These are phyloP conservation scores for Mallotus repandus DNA, from an alignment of 441 rosid species.

Conservation along the genomic window DNA sequence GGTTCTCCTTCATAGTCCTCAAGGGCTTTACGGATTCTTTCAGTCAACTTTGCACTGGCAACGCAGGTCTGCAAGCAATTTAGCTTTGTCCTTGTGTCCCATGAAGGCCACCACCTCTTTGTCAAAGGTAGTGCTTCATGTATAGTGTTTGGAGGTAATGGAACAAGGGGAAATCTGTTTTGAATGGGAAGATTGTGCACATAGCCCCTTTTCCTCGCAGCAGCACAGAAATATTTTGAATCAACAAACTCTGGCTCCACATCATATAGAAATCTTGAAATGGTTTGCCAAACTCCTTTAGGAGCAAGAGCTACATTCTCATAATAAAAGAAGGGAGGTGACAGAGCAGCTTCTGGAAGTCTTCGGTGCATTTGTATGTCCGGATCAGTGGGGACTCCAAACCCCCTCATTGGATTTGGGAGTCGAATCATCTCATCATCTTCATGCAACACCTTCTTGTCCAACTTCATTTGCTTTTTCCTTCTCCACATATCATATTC, in stretches of 20 bases:
- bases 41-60: constrained; percentile 66
- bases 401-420: constrained; percentile 89
- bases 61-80: constrained; percentile 70
- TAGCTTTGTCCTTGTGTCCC: constrained; percentile 74
- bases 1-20: constrained; percentile 53
- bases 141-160: constrained; percentile 62
- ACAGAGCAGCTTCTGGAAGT: constrained; percentile 56
- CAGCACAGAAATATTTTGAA: constrained; percentile 72
- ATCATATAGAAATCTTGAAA: constrained; percentile 59
- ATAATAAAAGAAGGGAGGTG: constrained; percentile 81
- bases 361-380: constrained; percentile 30
- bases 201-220: constrained; percentile 91
- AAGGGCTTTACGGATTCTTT: constrained; percentile 60
- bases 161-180: constrained; percentile 61
- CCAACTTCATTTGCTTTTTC: constrained; percentile 33
- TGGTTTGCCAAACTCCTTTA: constrained; percentile 82
- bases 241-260: constrained; percentile 84
- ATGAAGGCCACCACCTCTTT: constrained; percentile 82
- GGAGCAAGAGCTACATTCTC: constrained; percentile 95
- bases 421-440: constrained; percentile 59
- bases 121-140: constrained; percentile 74
- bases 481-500: constrained; percentile 25
- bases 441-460: constrained; percentile 25
- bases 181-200: constrained; percentile 75
- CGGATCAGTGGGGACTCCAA: constrained; percentile 65